These are phyloP conservation scores for Anthoceros angustus DNA, from an alignment of 225 moss, liverwort and hornwort species.

Conservation along the genomic window DNA sequence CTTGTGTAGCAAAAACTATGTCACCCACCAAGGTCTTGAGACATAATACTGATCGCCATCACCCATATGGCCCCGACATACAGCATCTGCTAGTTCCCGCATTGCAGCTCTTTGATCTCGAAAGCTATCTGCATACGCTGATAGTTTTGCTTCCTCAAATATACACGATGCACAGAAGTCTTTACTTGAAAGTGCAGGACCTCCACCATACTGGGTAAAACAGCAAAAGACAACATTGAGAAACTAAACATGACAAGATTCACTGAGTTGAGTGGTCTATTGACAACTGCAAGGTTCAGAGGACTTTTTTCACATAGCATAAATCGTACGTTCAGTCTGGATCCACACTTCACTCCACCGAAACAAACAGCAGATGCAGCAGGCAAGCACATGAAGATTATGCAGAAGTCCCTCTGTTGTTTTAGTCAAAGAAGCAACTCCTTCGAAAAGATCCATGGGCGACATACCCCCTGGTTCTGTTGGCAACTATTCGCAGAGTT, in stretches of 20 bases:
- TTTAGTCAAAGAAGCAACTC: not conserved
- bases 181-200: conserved; percentile 55
- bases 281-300: no score
- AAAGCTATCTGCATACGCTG: conserved; percentile 86
- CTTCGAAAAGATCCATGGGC: not conserved
- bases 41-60: conserved; percentile 57
- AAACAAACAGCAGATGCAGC: no score
- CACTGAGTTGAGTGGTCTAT: not conserved
- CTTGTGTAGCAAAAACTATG: not conserved
- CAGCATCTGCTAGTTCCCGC: conserved; percentile 78
- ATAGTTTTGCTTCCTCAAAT: conserved; percentile 84
- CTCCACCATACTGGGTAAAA: conserved; percentile 63
- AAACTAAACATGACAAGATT: not conserved
- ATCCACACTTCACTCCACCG: no score
- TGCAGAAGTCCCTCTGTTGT: no score
- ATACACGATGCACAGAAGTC: conserved; percentile 71
- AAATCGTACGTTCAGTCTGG: no score
- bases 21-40: conserved; percentile 66
- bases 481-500: not conserved
- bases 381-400: no score
- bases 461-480: conserved; percentile 1
- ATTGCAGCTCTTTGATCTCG: conserved; percentile 93
- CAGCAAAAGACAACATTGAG: not conserved
- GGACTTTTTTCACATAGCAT: no score
- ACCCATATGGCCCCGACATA: conserved; percentile 43